These are phyloP conservation scores for Anthracocystis panici-leucophaei DNA, from an alignment of 1,284 basidiomycete species.

Conservation along the genomic window DNA sequence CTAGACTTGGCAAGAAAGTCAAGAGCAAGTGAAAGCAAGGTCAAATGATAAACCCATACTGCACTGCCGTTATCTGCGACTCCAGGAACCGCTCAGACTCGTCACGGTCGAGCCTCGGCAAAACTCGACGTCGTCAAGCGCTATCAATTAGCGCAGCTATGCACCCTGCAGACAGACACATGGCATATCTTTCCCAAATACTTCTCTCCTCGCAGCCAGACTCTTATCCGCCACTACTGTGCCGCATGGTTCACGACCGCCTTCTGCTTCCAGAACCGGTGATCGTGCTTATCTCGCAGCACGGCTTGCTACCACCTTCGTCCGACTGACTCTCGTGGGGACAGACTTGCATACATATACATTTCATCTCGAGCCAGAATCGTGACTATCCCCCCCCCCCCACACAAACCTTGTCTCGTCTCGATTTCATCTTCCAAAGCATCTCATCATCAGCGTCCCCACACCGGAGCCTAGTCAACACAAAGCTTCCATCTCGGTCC, in stretches of 20 bases:
- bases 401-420: too few relatives aligned
- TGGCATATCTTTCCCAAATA: neutral
- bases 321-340: too few relatives aligned
- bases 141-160: neutral
- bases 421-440: too few relatives aligned
- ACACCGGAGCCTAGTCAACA: too few relatives aligned
- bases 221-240: too few relatives aligned
- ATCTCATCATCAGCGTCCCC: too few relatives aligned
- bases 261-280: neutral
- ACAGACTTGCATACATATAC: neutral
- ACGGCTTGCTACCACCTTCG: neutral
- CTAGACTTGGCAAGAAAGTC: neutral
- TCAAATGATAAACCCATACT: too few relatives aligned
- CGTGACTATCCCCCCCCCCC: too few relatives aligned
- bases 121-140: constrained; percentile 2
- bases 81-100: neutral
- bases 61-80: too few relatives aligned
- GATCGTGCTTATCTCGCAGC: neutral
- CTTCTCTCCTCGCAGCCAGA: too few relatives aligned
- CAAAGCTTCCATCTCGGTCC: too few relatives aligned
- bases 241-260: too few relatives aligned
- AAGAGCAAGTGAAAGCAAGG: neutral
- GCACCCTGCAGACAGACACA: neutral
- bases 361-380: neutral
- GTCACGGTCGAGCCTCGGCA: constrained; percentile 1